Percentiles rank a stretch among this genome's conserved stretches.
These are phyloP conservation scores for Polychaeton citri DNA, from an alignment of 2,329 filamentous ascomycete genomes.

Conservation along the genomic window DNA sequence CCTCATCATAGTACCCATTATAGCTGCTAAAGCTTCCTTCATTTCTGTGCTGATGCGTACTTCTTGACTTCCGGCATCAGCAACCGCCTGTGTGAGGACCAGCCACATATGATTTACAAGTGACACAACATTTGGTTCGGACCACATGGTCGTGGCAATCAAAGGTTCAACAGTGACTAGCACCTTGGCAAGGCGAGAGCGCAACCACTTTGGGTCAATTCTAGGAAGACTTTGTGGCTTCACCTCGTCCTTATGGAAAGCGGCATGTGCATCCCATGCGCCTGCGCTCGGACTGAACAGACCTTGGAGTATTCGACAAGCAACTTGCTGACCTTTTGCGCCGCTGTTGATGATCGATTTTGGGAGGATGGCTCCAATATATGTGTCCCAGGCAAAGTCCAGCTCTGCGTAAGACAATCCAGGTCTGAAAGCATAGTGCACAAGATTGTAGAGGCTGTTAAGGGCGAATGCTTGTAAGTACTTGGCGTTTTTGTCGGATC, in stretches of 20 bases:
- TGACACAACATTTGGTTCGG: slow-evolving; percentile 6
- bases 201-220: slow-evolving; percentile 76
- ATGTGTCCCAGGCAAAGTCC: slow-evolving; percentile 66
- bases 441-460: slow-evolving; percentile 62
- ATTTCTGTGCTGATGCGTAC: slow-evolving; percentile 79
- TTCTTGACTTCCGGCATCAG: slow-evolving; percentile 65
- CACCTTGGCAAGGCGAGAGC: slow-evolving; percentile 54
- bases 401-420: slow-evolving; percentile 50
- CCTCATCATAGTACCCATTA: slow-evolving; percentile 55
- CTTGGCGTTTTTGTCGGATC: slow-evolving; percentile 34
- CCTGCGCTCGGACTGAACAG: slow-evolving; percentile 47
- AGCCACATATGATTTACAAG: slow-evolving; percentile 19
- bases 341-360: slow-evolving; percentile 36
- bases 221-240: slow-evolving; percentile 65
- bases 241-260: slow-evolving; percentile 38
- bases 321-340: slow-evolving; percentile 43
- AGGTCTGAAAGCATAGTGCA: slow-evolving; percentile 73
- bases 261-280: slow-evolving; percentile 64
- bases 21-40: slow-evolving; percentile 62
- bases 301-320: slow-evolving; percentile 57
- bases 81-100: slow-evolving; percentile 47
- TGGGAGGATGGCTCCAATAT: slow-evolving; percentile 51
- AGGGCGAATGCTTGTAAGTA: slow-evolving; percentile 46
- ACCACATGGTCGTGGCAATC: slow-evolving; percentile 37
- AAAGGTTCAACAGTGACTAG: slow-evolving; percentile 47